Conservation (phyloP, 805 yeast genomes). For the Spathaspora arborariae region DNA sequence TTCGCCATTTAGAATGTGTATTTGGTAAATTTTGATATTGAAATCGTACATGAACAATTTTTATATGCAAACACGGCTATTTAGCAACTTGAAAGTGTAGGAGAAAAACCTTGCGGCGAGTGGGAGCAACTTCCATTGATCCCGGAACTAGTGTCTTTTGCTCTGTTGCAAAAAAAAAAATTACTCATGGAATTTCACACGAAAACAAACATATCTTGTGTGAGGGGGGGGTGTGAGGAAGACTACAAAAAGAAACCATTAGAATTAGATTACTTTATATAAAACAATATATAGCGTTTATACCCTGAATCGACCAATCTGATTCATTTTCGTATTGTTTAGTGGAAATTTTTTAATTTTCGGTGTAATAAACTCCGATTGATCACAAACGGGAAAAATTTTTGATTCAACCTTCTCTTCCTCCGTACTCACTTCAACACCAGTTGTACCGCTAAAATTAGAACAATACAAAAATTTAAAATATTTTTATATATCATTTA, state of each 20-base stretch:
- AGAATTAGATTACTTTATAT: not conserved
- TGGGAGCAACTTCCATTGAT: no score
- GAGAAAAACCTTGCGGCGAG: no score
- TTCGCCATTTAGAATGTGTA: not conserved
- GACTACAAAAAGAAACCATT: no score
- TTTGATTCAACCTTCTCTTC: conserved; percentile 2
- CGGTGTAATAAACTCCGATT: conserved; percentile 5
- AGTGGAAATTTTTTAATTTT: conserved; percentile 1
- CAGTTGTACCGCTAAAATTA: not conserved
- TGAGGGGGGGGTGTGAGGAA: not conserved
- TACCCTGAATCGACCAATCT: not conserved
- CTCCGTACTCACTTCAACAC: not conserved
- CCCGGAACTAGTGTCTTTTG: no score
- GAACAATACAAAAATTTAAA: not conserved
- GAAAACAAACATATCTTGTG: not conserved
- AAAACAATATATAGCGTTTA: not conserved
- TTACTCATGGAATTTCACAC: no score
- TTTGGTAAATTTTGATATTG: no score
- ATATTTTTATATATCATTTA: not conserved
- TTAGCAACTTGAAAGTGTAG: no score
- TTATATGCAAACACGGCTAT: no score
- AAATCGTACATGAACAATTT: no score
- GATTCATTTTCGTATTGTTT: not conserved
- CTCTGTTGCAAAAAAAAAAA: no score
- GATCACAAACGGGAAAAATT: not conserved